Conservation (phyloP, 352 stramenopile genomes). For the Phytophthora vignae region DNA sequence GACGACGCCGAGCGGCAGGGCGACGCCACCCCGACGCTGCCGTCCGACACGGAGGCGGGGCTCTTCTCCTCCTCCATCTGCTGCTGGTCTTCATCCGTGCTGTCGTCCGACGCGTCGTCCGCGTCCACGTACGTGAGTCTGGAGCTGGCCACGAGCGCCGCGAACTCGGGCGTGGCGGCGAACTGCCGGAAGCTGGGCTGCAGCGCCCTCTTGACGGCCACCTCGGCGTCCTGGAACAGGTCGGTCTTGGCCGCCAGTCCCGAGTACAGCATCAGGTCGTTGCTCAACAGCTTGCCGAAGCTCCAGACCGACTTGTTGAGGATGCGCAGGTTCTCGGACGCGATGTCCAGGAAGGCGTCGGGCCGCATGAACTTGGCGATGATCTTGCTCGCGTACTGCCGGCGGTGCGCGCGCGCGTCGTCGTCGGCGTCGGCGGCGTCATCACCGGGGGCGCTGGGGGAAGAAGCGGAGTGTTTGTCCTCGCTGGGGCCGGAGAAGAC, state of each 20-base stretch:
- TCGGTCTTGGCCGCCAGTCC: constrained; percentile 78
- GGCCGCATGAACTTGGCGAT: constrained; percentile 89
- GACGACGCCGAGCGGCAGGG: constrained; percentile 13
- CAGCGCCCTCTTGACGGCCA: constrained; percentile 72
- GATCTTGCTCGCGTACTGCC: constrained; percentile 87
- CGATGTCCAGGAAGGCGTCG: constrained; percentile 85
- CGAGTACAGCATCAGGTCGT: constrained; percentile 82
- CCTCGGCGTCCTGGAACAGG: constrained; percentile 80
- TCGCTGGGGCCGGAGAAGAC: constrained; percentile 36
- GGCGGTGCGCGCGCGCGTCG: constrained; percentile 46
- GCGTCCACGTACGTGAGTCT: constrained; percentile 56
- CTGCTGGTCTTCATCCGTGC: constrained; percentile 30
- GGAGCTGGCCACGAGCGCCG: constrained; percentile 60
- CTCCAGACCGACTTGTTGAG: constrained; percentile 85
- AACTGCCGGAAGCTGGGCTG: constrained; percentile 81
- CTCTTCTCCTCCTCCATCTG: constrained; percentile 19
- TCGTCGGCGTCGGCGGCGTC: constrained; percentile 20
- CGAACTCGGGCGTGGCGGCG: constrained; percentile 59
- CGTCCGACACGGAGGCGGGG: not conserved
- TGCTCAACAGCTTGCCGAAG: constrained; percentile 76
- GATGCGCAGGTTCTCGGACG: constrained; percentile 76
- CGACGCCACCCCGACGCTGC: constrained; percentile 15
- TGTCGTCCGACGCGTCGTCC: constrained; percentile 21
- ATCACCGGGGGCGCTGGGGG: constrained; percentile 5
- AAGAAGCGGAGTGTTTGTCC: not conserved